Evolutionary conservation across 257 asterid species (phyloP).

Genomic region (Solanum virginianum): DNA sequence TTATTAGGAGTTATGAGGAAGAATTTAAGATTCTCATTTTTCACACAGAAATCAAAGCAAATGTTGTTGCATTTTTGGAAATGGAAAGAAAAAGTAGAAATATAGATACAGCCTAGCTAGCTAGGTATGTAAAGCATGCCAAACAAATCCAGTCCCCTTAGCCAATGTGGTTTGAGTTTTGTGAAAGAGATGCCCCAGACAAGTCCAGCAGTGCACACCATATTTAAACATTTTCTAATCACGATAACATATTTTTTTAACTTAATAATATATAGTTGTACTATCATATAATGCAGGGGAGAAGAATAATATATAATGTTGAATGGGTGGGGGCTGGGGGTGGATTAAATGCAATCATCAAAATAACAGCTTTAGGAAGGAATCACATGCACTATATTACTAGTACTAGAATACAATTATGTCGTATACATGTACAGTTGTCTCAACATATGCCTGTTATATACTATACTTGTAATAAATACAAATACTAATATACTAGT

Average conservation of each 20-base stretch:
- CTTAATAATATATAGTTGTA: neutral
- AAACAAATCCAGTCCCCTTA: constrained; percentile 60
- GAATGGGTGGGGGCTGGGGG: constrained; percentile 7
- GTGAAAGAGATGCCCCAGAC: constrained; percentile 63
- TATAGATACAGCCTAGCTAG: constrained; percentile 15
- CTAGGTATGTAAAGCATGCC: constrained; percentile 36
- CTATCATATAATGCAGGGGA: neutral
- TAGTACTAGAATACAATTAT: neutral
- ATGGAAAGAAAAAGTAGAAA: constrained; percentile 1
- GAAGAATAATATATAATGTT: constrained; percentile 4
- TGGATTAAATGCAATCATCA: constrained; percentile 21
- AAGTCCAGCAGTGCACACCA: constrained; percentile 35
- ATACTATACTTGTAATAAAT: neutral
- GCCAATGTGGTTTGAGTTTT: constrained; percentile 36
- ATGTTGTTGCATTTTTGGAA: constrained; percentile 22
- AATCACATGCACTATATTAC: constrained; percentile 38
- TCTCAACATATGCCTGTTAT: neutral
- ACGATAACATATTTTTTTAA: neutral
- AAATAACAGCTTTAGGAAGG: constrained; percentile 42
- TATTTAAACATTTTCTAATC: neutral
- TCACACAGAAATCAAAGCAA: constrained; percentile 61
- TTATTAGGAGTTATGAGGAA: constrained; percentile 4
- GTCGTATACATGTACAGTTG: neutral
- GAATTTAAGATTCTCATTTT: constrained; percentile 29
- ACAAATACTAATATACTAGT: neutral